Conservation (phyloP, 345 rosid genomes). For the Salix viminalis region DNA sequence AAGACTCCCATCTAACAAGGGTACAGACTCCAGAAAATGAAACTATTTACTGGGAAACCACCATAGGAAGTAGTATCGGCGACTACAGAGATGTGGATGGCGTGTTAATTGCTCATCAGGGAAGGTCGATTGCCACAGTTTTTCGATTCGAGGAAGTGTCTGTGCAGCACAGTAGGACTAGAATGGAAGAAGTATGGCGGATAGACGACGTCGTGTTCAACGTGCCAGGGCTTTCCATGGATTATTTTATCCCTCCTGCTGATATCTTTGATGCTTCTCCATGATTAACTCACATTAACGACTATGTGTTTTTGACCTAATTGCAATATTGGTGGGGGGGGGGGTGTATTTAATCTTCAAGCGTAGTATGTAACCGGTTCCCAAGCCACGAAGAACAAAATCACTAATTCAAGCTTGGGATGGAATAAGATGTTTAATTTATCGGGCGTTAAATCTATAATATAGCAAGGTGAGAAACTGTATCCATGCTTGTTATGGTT, state of each 20-base stretch:
- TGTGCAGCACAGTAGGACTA: slow-evolving; percentile 65
- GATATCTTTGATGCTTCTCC: slow-evolving; percentile 53
- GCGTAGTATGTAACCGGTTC: slow-evolving; percentile 10
- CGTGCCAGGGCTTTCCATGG: slow-evolving; percentile 80
- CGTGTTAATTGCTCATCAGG: slow-evolving; percentile 67
- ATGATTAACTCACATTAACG: slow-evolving; percentile 8
- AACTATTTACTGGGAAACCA: slow-evolving; percentile 83
- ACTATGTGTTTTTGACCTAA: neutral
- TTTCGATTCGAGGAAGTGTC: slow-evolving; percentile 76
- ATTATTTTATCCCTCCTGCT: slow-evolving; percentile 91
- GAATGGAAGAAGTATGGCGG: slow-evolving; percentile 90
- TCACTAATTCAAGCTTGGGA: neutral
- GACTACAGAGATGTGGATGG: slow-evolving; percentile 91
- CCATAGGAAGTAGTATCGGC: slow-evolving; percentile 78
- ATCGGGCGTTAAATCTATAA: neutral
- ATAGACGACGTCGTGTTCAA: slow-evolving; percentile 90
- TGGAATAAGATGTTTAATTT: neutral
- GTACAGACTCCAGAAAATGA: slow-evolving; percentile 59
- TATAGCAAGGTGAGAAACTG: neutral
- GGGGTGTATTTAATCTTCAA: neutral
- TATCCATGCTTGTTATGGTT: neutral
- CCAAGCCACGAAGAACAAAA: neutral
- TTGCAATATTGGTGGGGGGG: slow-evolving; percentile 13
- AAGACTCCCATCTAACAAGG: slow-evolving; percentile 85
- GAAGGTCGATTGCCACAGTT: slow-evolving; percentile 82